Evolutionary conservation across 768 basidiomycete species (phyloP).

Genomic region (Lyophyllum semitale): DNA sequence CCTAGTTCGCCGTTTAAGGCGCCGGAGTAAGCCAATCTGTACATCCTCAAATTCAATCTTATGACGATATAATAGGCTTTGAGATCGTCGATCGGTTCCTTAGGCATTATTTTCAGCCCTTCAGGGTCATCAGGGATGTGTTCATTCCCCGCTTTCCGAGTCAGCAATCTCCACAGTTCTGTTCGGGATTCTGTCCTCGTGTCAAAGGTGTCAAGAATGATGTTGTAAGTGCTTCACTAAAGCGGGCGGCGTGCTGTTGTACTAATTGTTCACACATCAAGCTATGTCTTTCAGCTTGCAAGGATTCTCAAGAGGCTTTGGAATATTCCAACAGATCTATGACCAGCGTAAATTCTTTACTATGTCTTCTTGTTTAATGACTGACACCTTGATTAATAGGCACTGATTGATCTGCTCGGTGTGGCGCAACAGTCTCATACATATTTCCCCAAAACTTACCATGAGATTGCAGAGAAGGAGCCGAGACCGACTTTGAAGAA

Average conservation of each 20-base stretch:
- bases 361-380: too few species aligned
- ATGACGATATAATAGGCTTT: too few species aligned
- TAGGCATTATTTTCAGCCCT: too few species aligned
- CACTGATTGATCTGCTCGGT: not conserved
- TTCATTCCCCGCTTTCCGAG: too few species aligned
- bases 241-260: too few species aligned
- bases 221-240: not conserved
- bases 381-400: not conserved
- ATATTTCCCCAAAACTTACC: not conserved
- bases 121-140: too few species aligned
- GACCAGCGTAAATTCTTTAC: not conserved
- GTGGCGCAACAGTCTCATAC: not conserved
- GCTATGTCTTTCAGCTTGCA: slow-evolving; percentile 5
- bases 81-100: too few species aligned
- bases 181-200: not conserved
- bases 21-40: not conserved
- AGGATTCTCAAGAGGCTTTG: not conserved
- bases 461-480: not conserved
- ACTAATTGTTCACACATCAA: not conserved
- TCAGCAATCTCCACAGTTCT: too few species aligned
- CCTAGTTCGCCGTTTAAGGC: not conserved
- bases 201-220: not conserved
- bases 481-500: slow-evolving; percentile 1
- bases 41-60: too few species aligned
- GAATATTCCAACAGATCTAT: not conserved